Evolutionary conservation across 306 rosid genomes (phyloP).

Genomic region (Inga leiocalycina): DNA sequence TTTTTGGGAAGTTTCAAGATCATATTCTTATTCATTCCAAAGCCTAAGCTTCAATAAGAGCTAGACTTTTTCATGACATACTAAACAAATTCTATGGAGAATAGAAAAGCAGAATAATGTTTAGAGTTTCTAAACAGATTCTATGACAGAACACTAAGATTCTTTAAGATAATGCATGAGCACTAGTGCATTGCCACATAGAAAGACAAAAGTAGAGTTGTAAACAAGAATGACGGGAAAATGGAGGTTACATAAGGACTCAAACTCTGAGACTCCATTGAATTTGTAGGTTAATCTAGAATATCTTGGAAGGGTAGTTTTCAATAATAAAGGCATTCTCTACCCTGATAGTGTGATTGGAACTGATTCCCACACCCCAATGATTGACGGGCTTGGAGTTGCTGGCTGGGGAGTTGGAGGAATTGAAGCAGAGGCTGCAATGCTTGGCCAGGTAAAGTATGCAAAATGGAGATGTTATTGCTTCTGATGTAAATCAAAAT

Average conservation of each 20-base stretch:
- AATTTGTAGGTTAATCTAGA: slow-evolving; percentile 86
- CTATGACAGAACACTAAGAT: neutral
- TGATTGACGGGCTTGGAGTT: slow-evolving; percentile 96
- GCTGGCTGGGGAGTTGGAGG: slow-evolving; percentile 99
- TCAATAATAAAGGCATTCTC: slow-evolving; percentile 80
- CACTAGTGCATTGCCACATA: neutral
- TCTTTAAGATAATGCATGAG: neutral
- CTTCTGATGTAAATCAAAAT: neutral
- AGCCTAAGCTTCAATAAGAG: neutral
- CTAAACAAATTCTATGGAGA: neutral
- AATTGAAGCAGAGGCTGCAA: slow-evolving; percentile 93
- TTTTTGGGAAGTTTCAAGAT: neutral
- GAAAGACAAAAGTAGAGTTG: neutral
- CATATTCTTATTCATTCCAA: neutral
- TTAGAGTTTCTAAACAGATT: neutral
- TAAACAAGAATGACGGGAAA: neutral
- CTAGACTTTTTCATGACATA: neutral
- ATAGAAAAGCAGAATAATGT: neutral
- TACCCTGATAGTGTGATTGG: slow-evolving; percentile 98
- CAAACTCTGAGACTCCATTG: neutral
- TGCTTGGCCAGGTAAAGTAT: slow-evolving; percentile 87
- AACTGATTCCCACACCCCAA: slow-evolving; percentile 93
- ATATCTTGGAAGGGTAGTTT: slow-evolving; percentile 92
- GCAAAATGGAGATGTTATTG: neutral
- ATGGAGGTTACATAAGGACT: slow-evolving; percentile 29